These are phyloP conservation scores for Pythium brassicae DNA, from an alignment of 352 stramenopile genomes.

Conservation along the genomic window DNA sequence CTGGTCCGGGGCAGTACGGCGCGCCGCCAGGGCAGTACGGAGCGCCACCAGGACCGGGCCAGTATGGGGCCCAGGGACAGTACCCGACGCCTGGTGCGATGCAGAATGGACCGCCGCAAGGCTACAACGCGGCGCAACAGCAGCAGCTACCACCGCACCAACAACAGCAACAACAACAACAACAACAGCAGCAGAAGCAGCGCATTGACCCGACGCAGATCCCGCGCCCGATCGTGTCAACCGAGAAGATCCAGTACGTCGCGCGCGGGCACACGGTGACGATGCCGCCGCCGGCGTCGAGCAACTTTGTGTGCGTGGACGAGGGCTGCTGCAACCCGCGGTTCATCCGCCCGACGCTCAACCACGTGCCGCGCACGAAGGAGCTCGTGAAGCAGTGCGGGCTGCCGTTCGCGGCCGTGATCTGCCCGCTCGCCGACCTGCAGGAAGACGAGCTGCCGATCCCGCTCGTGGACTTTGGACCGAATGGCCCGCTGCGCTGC, in stretches of 20 bases:
- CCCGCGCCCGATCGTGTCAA: slow-evolving; percentile 65
- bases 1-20: neutral
- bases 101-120: slow-evolving; percentile 8
- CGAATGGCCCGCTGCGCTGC: slow-evolving; percentile 74
- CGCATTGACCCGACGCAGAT: slow-evolving; percentile 88
- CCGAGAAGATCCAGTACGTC: slow-evolving; percentile 70
- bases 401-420: slow-evolving; percentile 74
- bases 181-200: slow-evolving; percentile 49
- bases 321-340: slow-evolving; percentile 87
- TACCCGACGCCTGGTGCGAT: slow-evolving; percentile 12
- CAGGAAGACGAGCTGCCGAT: slow-evolving; percentile 81
- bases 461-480: slow-evolving; percentile 83
- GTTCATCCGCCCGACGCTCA: slow-evolving; percentile 86
- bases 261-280: slow-evolving; percentile 77
- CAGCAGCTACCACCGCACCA: slow-evolving; percentile 29
- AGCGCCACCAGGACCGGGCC: slow-evolving; percentile 12
- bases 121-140: slow-evolving; percentile 9
- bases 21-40: slow-evolving; percentile 2
- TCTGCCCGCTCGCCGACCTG: slow-evolving; percentile 79
- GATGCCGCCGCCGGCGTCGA: slow-evolving; percentile 72
- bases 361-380: slow-evolving; percentile 72
- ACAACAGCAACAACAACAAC: slow-evolving; percentile 34
- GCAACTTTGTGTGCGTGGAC: slow-evolving; percentile 79
- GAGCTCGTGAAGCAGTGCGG: slow-evolving; percentile 76
- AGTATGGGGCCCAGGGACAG: slow-evolving; percentile 14